Evolutionary conservation across 2,329 filamentous ascomycete genomes (phyloP).

Genomic region (Colletotrichum eremochloae): DNA sequence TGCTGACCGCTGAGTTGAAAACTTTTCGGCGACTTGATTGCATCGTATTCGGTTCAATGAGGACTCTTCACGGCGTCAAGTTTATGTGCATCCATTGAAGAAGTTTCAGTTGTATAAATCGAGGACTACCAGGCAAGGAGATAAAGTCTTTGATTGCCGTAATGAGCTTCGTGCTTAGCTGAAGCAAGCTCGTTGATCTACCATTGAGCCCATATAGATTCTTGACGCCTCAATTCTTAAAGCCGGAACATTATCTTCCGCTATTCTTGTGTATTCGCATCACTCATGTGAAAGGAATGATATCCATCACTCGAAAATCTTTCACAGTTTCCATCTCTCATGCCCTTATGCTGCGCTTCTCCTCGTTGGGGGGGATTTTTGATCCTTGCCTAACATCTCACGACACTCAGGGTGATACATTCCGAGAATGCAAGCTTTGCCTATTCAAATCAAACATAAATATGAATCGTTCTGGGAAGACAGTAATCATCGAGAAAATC

Average conservation of each 20-base stretch:
- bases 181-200: background rate
- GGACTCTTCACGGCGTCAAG: no score
- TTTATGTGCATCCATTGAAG: background rate
- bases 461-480: no score
- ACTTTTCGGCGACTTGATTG: no score
- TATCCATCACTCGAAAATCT: background rate
- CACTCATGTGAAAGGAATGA: background rate
- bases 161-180: background rate
- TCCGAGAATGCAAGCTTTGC: background rate
- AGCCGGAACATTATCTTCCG: background rate
- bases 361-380: background rate
- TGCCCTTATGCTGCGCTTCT: background rate
- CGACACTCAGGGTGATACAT: constrained; percentile 6
- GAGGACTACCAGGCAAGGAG: background rate
- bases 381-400: background rate
- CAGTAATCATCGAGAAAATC: no score
- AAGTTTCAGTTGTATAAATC: background rate
- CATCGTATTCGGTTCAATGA: no score
- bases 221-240: background rate
- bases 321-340: background rate
- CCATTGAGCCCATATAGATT: background rate
- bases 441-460: background rate
- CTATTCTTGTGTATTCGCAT: background rate
- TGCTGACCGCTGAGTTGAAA: no score
- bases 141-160: background rate